These are phyloP conservation scores for Hypholoma sublateritium DNA, from an alignment of 768 basidiomycete genomes.

Conservation along the genomic window DNA sequence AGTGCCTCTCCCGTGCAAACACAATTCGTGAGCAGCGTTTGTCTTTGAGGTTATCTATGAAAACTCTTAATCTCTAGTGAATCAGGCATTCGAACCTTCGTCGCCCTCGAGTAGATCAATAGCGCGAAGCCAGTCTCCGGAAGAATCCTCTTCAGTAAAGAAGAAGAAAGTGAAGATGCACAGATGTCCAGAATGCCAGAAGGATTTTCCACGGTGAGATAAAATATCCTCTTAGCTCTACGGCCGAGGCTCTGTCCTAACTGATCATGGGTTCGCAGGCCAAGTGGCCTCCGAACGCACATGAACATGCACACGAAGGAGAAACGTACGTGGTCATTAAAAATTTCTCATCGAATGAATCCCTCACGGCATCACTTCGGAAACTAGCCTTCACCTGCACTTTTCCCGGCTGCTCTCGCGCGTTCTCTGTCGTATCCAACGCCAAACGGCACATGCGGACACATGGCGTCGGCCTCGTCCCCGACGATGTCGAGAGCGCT, in stretches of 20 bases:
- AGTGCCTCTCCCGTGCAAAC: constrained; percentile 10
- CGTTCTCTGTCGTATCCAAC: constrained; percentile 65
- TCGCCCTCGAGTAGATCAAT: neutral
- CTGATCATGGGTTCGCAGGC: constrained; percentile 16
- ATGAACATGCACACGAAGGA: constrained; percentile 36
- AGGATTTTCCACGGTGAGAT: constrained; percentile 32
- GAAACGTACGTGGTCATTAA: constrained; percentile 25
- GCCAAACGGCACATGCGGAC: constrained; percentile 65
- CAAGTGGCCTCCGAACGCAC: constrained; percentile 32
- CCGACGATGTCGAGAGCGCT: constrained; percentile 15
- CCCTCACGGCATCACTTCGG: too few species aligned
- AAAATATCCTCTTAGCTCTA: neutral
- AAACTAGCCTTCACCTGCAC: constrained; percentile 39
- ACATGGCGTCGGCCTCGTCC: constrained; percentile 45
- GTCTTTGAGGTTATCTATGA: neutral
- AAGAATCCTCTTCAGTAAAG: constrained; percentile 16
- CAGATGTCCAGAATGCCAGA: constrained; percentile 30
- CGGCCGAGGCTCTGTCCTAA: neutral
- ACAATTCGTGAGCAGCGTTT: constrained; percentile 5
- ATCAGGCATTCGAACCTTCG: neutral
- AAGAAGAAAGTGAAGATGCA: constrained; percentile 36
- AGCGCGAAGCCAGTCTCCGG: constrained; percentile 17
- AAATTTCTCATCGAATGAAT: neutral
- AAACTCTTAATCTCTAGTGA: neutral
- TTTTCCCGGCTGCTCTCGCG: constrained; percentile 49